Evolutionary conservation across 2,329 filamentous ascomycete species (phyloP), one percentile per base, ranked within the genome.

Genomic region (Didymella glomerata): DNA sequence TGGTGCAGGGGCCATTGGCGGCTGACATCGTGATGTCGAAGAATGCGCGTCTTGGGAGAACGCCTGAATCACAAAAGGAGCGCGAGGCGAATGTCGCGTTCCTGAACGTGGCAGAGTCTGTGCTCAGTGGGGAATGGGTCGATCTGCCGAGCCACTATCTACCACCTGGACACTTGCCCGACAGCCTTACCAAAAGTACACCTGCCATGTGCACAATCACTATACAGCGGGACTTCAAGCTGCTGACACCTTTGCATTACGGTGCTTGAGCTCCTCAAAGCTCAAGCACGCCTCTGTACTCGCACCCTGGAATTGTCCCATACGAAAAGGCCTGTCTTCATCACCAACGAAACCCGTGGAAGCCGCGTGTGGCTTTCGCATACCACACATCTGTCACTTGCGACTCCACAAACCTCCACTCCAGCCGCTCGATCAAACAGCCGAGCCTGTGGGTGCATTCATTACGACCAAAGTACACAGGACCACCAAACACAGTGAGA

Each of bases 61-160:
- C 36, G 49, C 49, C 49, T 59, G 41, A 54, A 28, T 46, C 32
- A 18, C 24, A 41, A 59, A 50, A 50, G 45, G 55, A 53, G 49
- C 25, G 25, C 48, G 11, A 47, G 27, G 54, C 54, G 47, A 53
- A 28, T 48, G 30, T 48, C 50, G 48, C 47, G 50, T 54, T 54
- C 32, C 46, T 59, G 46, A 54, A 51, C 47, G 41, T 54, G 47
- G 56, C 50, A 47, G 28, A 30, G 56, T 32, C 50, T 18, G 50
- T 59, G 56, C 56, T 18, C 36, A 44, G 49, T 49, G 56, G 49
- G 30, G 36, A 48, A 48, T 38, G 28, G 38, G 42, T 28, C 32
- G 45, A 58, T 57, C 48, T 57, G 55, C 55, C 55, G 48, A 40
- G 48, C 54, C 34, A 48, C 13, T 24, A 20, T n/a, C 30, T 40